Conservation (phyloP, 2,329 filamentous ascomycete genomes). For the Trichoderma polysporum region DNA sequence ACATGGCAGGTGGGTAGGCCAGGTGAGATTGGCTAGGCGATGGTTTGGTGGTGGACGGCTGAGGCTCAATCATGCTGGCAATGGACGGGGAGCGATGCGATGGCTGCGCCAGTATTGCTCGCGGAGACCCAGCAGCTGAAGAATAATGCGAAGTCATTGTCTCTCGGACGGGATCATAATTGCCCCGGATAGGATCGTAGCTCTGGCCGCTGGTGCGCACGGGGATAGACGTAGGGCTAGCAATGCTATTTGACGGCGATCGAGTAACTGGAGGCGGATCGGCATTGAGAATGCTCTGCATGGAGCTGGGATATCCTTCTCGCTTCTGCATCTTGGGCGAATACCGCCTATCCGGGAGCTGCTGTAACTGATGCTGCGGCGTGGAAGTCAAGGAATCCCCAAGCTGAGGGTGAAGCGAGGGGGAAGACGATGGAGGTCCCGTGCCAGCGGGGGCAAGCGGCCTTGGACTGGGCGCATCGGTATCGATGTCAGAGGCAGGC, state of each 20-base stretch:
- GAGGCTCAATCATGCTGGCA: slow-evolving; percentile 75
- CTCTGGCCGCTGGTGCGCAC: slow-evolving; percentile 72
- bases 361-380: slow-evolving; percentile 29
- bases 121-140: slow-evolving; percentile 52
- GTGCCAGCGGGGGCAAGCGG: slow-evolving; percentile 35
- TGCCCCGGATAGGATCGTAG: slow-evolving; percentile 88
- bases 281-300: slow-evolving; percentile 58
- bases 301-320: slow-evolving; percentile 51
- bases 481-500: slow-evolving; percentile 39
- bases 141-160: slow-evolving; percentile 55
- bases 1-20: slow-evolving; percentile 29
- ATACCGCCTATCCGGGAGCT: slow-evolving; percentile 34
- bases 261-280: slow-evolving; percentile 42
- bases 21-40: slow-evolving; percentile 34
- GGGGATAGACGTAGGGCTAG: slow-evolving; percentile 41
- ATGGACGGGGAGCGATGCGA: slow-evolving; percentile 73
- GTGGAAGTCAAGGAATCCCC: slow-evolving; percentile 24
- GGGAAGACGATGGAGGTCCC: slow-evolving; percentile 28
- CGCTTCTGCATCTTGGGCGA: slow-evolving; percentile 52
- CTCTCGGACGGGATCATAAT: slow-evolving; percentile 63
- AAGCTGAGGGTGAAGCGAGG: slow-evolving; percentile 26
- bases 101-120: slow-evolving; percentile 34
- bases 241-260: slow-evolving; percentile 42
- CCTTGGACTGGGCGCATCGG: slow-evolving; percentile 31
- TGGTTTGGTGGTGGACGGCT: slow-evolving; percentile 32